Evolutionary conservation across 306 rosid genomes (phyloP).

Genomic region (Dicorynia guianensis): DNA sequence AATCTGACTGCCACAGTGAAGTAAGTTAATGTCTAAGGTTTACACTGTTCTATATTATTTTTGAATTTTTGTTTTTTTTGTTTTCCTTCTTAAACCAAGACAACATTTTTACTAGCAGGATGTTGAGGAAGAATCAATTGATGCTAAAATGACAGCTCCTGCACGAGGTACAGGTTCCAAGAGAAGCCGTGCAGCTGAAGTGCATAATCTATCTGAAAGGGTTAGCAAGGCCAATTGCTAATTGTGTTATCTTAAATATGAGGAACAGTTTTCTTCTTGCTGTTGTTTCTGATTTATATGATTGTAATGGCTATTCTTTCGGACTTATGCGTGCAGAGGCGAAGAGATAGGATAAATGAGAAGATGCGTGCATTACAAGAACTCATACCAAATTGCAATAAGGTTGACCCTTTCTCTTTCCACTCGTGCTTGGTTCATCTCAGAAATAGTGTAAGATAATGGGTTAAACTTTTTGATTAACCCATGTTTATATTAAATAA

Average conservation of each 20-base stretch:
- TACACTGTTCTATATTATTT: slow-evolving; percentile 26
- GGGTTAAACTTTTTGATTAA: slow-evolving; percentile 25
- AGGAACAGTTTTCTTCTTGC: neutral
- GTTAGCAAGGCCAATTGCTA: slow-evolving; percentile 53
- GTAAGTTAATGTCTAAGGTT: slow-evolving; percentile 54
- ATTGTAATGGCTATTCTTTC: slow-evolving; percentile 28
- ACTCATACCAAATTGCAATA: slow-evolving; percentile 92
- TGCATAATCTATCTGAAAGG: slow-evolving; percentile 93
- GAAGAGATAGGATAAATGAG: slow-evolving; percentile 88
- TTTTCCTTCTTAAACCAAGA: slow-evolving; percentile 31
- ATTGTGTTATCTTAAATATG: slow-evolving; percentile 10
- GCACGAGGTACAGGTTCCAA: slow-evolving; percentile 61
- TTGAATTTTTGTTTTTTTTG: slow-evolving; percentile 16
- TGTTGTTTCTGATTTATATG: slow-evolving; percentile 38
- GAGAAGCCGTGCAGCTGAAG: slow-evolving; percentile 87
- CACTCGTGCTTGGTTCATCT: slow-evolving; percentile 23
- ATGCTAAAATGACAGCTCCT: slow-evolving; percentile 52
- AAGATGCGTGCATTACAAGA: slow-evolving; percentile 93
- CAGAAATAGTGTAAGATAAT: slow-evolving; percentile 10
- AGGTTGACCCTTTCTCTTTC: slow-evolving; percentile 52
- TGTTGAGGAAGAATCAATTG: slow-evolving; percentile 71
- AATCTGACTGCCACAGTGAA: slow-evolving; percentile 82
- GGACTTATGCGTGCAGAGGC: slow-evolving; percentile 58
- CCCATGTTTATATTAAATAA: slow-evolving; percentile 13
- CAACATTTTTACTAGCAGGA: slow-evolving; percentile 57